phyloP scores from a whole-genome alignment of 106 monocot genomes.

The Dioscorea zingiberensis region DNA sequence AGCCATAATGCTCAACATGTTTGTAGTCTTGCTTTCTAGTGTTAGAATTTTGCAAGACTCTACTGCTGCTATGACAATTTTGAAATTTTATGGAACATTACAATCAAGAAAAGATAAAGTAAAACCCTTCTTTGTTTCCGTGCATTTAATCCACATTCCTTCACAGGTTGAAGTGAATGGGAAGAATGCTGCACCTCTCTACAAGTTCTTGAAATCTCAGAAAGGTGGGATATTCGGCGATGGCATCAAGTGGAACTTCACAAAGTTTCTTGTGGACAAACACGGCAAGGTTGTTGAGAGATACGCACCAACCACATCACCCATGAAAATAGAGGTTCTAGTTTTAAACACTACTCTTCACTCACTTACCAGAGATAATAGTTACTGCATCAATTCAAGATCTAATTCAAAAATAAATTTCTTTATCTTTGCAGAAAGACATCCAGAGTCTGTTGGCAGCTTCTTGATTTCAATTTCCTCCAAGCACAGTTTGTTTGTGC shows the following conservation, averaged over 20 bases:
- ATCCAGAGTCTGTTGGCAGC: constrained; percentile 23
- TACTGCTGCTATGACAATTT: no score
- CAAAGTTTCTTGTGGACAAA: constrained; percentile 41
- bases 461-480: background rate
- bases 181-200: constrained; percentile 29
- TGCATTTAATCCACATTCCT: no score
- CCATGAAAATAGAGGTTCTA: constrained; percentile 43
- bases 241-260: constrained; percentile 49
- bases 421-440: constrained; percentile 23
- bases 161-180: constrained; percentile 55
- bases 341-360: background rate
- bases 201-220: constrained; percentile 40
- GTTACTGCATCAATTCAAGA: no score
- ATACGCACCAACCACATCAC: constrained; percentile 45
- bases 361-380: background rate
- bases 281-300: constrained; percentile 31
- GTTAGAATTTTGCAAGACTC: no score
- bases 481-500: no score
- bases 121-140: no score
- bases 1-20: no score
- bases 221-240: constrained; percentile 35
- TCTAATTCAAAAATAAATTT: background rate
- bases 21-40: no score
- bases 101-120: no score
- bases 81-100: no score